A percentile compares a stretch with the other conserved stretches of the same genome.
phyloP scores from a whole-genome alignment of 1,284 basidiomycete genomes.

The Acaromyces ingoldii region DNA sequence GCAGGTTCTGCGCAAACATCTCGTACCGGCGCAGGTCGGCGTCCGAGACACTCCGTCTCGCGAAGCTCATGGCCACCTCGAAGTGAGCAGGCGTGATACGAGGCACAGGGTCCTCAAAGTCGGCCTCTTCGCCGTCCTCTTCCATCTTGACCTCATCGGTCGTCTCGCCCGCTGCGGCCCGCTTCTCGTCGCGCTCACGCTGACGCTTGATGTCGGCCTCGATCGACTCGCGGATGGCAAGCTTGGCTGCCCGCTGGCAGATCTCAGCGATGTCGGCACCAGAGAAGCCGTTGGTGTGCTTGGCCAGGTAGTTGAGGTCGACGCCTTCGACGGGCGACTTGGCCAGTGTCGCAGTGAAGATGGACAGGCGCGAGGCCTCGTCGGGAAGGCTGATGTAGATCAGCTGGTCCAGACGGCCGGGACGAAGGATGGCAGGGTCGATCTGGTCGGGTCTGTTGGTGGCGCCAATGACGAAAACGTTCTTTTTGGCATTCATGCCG shows the following conservation, averaged over 20 bases:
- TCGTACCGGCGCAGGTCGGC: slow-evolving; percentile 85
- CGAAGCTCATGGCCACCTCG: slow-evolving; percentile 92
- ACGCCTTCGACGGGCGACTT: slow-evolving; percentile 88
- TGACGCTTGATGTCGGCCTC: slow-evolving; percentile 80
- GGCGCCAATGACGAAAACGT: slow-evolving; percentile 96
- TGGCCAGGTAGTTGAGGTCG: slow-evolving; percentile 80
- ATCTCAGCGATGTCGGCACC: slow-evolving; percentile 99
- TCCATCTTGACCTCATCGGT: slow-evolving; percentile 59
- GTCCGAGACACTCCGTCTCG: slow-evolving; percentile 53
- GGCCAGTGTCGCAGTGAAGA: slow-evolving; percentile 84
- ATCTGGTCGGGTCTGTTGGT: slow-evolving; percentile 99
- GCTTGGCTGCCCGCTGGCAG: slow-evolving; percentile 93
- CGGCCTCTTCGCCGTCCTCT: slow-evolving; percentile 74
- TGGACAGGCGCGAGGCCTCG: slow-evolving; percentile 82
- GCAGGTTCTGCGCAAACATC: slow-evolving; percentile 49
- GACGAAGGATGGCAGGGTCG: slow-evolving; percentile 91
- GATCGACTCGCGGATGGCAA: slow-evolving; percentile 91
- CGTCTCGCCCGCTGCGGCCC: slow-evolving; percentile 15
- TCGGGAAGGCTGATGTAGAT: slow-evolving; percentile 66
- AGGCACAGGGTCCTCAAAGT: slow-evolving; percentile 87
- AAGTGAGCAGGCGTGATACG: slow-evolving; percentile 74
- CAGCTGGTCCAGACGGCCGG: slow-evolving; percentile 82
- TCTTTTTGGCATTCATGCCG: slow-evolving; percentile 97
- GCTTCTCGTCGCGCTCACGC: slow-evolving; percentile 58
- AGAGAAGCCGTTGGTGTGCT: slow-evolving; percentile 94